Evolutionary conservation across 164 flowering plant species (phyloP), one percentile per base, ranked within the genome.

Genomic region (Brasenia schreberi): DNA sequence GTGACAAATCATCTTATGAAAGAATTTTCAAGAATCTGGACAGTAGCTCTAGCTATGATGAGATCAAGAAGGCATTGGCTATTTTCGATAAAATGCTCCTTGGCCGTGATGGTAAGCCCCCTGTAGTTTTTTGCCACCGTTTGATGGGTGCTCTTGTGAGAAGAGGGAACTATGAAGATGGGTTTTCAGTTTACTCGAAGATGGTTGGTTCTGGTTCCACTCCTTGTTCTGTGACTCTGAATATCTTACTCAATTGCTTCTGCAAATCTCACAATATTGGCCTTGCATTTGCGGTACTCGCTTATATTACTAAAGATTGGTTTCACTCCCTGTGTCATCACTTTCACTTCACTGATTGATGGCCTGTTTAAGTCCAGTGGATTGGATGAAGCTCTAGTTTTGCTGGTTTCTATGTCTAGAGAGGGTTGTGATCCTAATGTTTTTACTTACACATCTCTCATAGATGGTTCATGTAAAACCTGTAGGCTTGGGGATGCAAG

Each of bases 321-420:
- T n/a, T 17, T 74, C 5, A 43, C 42, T 67, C 80, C 82, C 43
- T 43, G 62, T 10, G 39, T 23, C 5, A 53, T 75, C 61, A 77
- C 82, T 18, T 79, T 66, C 63, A 77, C 72, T 68, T 74, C 77
- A 19, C 59, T 79, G 43, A 79, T 79, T 18, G 70, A 74, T 65
- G 77, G 78, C 2, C 73, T 69, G 42, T 73, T 76, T 59, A 66
- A 73, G 45, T 66, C 4, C 19, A 52, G 33, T 19, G 63, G 70
- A 19, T 62, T 76, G 7, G 1, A 14, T 5, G 71, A 72, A 7
- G 82, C 82, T 53, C 69, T 63, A 62, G 59, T 33, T 66, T 75
- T 79, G 68, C 66, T 79, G 72, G 76, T 62, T 5, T 16, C 62
- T 61, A 79, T 79, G 79, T 42, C 53, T 19, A 53, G 66, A 4